Percentiles rank a stretch among this genome's conserved stretches.
Evolutionary conservation across 495 filamentous ascomycete genomes (phyloP).

Genomic region (Neurospora tetraspora): DNA sequence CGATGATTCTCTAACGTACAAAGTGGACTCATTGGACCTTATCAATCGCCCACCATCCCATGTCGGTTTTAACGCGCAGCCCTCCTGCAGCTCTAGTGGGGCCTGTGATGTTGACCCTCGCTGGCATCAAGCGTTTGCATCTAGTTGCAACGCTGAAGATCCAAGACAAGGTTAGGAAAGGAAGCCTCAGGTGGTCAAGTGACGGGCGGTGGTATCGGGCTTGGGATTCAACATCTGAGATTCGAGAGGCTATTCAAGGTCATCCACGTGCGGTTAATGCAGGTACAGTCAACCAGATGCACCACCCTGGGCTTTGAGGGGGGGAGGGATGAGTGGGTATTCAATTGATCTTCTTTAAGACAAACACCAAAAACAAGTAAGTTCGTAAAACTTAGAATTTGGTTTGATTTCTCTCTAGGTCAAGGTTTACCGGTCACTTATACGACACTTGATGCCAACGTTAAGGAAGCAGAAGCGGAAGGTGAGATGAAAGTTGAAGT

Average conservation of each 20-base stretch:
- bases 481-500: background rate
- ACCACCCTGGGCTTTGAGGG: no score
- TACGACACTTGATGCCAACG: background rate
- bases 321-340: background rate
- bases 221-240: background rate
- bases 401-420: background rate
- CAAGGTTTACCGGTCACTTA: slow-evolving; percentile 1
- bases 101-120: background rate
- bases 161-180: background rate
- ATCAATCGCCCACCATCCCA: background rate
- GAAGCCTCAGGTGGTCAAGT: background rate
- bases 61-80: background rate
- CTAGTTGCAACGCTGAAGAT: background rate
- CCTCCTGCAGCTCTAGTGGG: background rate
- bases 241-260: background rate
- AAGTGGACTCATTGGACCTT: background rate
- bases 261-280: background rate
- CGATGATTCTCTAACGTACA: background rate
- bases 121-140: background rate
- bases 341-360: no score
- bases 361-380: no score
- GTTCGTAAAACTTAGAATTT: no score
- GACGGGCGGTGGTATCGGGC: background rate
- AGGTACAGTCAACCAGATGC: background rate
- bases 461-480: background rate